These are phyloP conservation scores for Brassica balearica DNA, from an alignment of 441 rosid species.

Conservation along the genomic window DNA sequence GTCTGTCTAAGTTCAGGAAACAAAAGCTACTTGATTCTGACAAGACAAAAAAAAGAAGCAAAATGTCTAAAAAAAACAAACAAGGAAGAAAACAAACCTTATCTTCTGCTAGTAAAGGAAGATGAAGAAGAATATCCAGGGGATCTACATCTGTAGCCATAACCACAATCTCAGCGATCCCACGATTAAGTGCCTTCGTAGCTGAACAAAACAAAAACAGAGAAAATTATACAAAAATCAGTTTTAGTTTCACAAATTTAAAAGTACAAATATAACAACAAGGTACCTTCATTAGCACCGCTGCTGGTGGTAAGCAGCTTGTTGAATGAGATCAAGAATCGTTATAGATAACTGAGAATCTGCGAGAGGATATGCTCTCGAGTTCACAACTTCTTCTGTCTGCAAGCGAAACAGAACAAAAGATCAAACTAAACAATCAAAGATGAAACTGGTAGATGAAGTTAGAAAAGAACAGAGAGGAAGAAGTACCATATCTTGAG, in stretches of 20 bases:
- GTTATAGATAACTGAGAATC: conserved; percentile 79
- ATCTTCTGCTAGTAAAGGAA: conserved; percentile 90
- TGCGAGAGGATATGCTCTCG: conserved; percentile 91
- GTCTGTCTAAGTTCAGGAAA: neutral
- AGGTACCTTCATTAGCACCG: conserved; percentile 93
- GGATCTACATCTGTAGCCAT: conserved; percentile 97
- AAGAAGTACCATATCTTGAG: conserved; percentile 38
- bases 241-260: neutral
- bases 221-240: conserved; percentile 7
- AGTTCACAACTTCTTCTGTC: conserved; percentile 84
- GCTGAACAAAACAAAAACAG: conserved; percentile 49
- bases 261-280: neutral
- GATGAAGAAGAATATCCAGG: conserved; percentile 90
- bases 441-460: neutral
- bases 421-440: neutral
- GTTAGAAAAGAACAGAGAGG: neutral
- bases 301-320: conserved; percentile 94
- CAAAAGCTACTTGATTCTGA: neutral
- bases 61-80: neutral
- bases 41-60: neutral
- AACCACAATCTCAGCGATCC: conserved; percentile 89
- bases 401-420: conserved; percentile 31
- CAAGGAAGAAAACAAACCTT: conserved; percentile 55
- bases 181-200: conserved; percentile 90
- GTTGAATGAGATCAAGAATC: conserved; percentile 90